Evolutionary conservation across 2,329 filamentous ascomycete genomes (phyloP).

Genomic region (Magnaporthiopsis incrustans): DNA sequence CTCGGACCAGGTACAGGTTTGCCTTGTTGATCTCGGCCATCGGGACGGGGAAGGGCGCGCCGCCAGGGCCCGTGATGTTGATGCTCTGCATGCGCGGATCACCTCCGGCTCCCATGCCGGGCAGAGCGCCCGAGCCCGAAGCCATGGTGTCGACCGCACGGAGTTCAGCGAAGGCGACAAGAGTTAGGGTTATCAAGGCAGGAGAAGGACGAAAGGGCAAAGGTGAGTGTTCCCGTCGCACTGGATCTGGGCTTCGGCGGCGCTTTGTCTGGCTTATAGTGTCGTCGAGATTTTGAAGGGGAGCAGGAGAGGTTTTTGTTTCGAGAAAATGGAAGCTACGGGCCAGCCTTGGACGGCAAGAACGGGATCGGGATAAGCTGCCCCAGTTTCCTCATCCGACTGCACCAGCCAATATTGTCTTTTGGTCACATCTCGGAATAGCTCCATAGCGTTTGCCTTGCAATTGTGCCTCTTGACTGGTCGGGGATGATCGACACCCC

Average conservation of each 20-base stretch:
- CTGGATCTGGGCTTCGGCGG: background rate
- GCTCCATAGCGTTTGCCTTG: background rate
- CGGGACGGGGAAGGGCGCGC: conserved; percentile 9
- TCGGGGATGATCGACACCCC: background rate
- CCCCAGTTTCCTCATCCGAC: background rate
- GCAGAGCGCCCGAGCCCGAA: background rate
- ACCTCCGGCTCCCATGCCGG: background rate
- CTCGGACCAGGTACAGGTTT: background rate
- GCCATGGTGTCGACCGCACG: background rate
- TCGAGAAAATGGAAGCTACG: background rate
- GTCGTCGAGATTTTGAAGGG: background rate
- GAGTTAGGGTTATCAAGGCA: background rate
- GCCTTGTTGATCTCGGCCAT: conserved; percentile 10
- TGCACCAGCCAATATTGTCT: background rate
- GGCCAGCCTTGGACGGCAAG: no score
- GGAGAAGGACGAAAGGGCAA: background rate
- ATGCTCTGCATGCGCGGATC: conserved; percentile 4
- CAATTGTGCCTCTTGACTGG: background rate
- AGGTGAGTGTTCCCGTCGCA: background rate
- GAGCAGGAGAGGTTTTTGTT: background rate
- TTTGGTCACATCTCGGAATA: background rate
- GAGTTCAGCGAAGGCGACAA: background rate
- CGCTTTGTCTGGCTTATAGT: background rate
- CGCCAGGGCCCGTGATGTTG: background rate
- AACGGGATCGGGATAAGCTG: no score